These are phyloP conservation scores for Huntiella abstrusa DNA, from an alignment of 2,329 filamentous ascomycete species.

Conservation along the genomic window DNA sequence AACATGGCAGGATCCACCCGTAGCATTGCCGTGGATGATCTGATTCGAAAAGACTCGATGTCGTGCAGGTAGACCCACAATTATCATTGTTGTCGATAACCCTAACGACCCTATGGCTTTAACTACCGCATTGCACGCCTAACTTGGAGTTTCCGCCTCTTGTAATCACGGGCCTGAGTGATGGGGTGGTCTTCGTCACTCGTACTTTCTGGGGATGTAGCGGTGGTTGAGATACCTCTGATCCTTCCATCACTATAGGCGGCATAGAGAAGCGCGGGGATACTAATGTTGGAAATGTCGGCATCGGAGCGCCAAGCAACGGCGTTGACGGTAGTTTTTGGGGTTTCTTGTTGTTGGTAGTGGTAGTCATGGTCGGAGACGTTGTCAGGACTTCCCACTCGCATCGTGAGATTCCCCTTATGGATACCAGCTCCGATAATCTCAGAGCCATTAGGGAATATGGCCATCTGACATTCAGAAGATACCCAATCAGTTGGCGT, in stretches of 20 bases:
- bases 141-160: too few species aligned
- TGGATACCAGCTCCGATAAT: constrained; percentile 66
- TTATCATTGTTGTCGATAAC: too few species aligned
- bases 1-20: too few species aligned
- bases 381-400: constrained; percentile 39
- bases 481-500: constrained; percentile 40
- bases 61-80: too few species aligned
- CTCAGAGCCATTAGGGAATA: constrained; percentile 68
- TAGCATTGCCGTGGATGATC: too few species aligned
- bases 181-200: too few species aligned
- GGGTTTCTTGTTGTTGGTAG: too few species aligned
- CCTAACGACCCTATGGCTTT: too few species aligned
- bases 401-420: constrained; percentile 52
- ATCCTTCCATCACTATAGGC: constrained; percentile 74
- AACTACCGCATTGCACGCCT: too few species aligned
- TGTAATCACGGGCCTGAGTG: too few species aligned
- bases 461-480: constrained; percentile 44
- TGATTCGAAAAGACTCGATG: too few species aligned
- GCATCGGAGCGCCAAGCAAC: constrained; percentile 52
- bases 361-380: not conserved
- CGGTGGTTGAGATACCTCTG: constrained; percentile 20
- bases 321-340: constrained; percentile 39
- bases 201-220: too few species aligned
- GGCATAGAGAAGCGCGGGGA: constrained; percentile 48
- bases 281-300: constrained; percentile 35